A percentile compares a stretch with the other conserved stretches of the same genome.
These are phyloP conservation scores for Senna tora DNA, from an alignment of 306 rosid species.

Conservation along the genomic window DNA sequence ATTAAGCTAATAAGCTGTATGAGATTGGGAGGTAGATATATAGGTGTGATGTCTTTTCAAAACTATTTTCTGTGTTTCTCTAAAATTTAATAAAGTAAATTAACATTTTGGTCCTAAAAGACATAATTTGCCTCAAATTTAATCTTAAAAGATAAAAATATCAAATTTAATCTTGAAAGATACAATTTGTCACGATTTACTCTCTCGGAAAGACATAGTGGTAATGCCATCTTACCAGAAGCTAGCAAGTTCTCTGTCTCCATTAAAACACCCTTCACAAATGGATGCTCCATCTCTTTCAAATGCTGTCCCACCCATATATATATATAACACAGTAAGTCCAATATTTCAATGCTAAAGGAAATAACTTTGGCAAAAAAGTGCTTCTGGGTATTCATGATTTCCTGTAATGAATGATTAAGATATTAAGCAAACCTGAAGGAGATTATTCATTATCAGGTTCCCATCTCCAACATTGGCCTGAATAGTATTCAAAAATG, in stretches of 20 bases:
- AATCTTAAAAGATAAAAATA: too few species aligned
- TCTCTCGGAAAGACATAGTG: constrained; percentile 83
- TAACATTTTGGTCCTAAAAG: too few species aligned
- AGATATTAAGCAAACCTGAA: constrained; percentile 62
- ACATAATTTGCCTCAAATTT: too few species aligned
- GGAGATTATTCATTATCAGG: constrained; percentile 90
- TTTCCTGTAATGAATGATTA: neutral
- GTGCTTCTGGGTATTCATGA: neutral
- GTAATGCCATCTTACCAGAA: constrained; percentile 82
- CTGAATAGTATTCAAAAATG: constrained; percentile 75
- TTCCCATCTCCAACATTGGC: constrained; percentile 92
- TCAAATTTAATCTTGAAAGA: too few species aligned
- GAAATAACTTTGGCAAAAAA: neutral
- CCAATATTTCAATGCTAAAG: neutral
- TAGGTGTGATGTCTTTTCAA: neutral
- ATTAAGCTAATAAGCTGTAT: neutral
- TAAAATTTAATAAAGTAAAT: neutral
- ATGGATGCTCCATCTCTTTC: constrained; percentile 70
- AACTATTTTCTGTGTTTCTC: neutral
- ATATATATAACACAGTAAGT: neutral
- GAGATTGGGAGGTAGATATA: neutral
- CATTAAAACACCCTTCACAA: constrained; percentile 77
- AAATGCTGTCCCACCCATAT: constrained; percentile 78
- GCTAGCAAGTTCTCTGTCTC: constrained; percentile 91
- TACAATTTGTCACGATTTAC: too few species aligned